Percentiles rank a stretch among this genome's conserved stretches.
phyloP scores from a whole-genome alignment of 73 alveolate genomes.

The Paramecium primaurelia region DNA sequence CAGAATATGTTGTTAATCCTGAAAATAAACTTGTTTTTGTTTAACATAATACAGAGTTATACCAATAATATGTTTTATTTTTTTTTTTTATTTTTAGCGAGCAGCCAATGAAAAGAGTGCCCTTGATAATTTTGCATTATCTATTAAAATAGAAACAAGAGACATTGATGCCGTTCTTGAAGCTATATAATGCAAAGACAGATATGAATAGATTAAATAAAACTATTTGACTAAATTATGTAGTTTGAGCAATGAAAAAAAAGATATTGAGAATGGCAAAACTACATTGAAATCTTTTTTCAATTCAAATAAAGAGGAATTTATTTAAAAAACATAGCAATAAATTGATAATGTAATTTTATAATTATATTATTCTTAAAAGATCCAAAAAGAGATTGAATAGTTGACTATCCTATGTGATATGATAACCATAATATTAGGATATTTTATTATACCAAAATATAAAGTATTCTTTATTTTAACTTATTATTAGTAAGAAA shows the following conservation, averaged over 20 bases:
- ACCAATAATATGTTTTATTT: not conserved
- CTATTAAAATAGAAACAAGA: not conserved
- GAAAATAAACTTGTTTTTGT: conserved; percentile 41
- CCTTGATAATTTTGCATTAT: not conserved
- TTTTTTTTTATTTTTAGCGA: not conserved
- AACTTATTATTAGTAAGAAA: not conserved
- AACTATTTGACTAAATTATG: conserved; percentile 12
- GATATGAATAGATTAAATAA: conserved; percentile 4
- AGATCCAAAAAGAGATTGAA: conserved; percentile 33
- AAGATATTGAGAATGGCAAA: conserved; percentile 52
- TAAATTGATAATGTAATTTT: conserved; percentile 9
- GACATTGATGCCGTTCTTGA: conserved; percentile 37
- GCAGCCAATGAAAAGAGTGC: not conserved
- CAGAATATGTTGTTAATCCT: conserved; percentile 55
- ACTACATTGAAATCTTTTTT: conserved; percentile 41
- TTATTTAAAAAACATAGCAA: not conserved
- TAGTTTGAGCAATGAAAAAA: conserved; percentile 32
- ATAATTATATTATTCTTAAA: not conserved
- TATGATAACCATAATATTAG: conserved; percentile 48
- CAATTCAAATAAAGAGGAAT: conserved; percentile 57
- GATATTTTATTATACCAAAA: conserved; percentile 32
- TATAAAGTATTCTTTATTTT: conserved; percentile 10
- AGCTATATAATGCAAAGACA: not conserved
- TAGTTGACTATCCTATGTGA: conserved; percentile 34
- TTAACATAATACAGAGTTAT: not conserved